Evolutionary conservation across 768 basidiomycete genomes (phyloP), one percentile per base, ranked within the genome.

Genomic region (Phallus indusiatus): DNA sequence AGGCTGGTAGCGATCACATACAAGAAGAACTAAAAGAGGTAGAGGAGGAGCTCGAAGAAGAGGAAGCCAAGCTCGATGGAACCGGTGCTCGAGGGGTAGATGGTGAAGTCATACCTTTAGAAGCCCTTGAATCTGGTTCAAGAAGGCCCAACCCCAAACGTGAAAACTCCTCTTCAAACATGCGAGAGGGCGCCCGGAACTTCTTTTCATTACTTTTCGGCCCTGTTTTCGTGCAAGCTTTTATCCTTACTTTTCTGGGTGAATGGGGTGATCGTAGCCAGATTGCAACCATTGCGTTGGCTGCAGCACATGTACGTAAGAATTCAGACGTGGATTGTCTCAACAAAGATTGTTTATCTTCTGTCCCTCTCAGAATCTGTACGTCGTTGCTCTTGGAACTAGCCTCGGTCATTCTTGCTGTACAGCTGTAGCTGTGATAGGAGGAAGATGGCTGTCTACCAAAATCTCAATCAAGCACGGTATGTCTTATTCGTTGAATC

Each of bases 201-300:
- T 85, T 93, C 66, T 87, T 82, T 69, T 85, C 84, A 66, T 73
- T 94, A 17, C 71, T 94, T 64, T 73, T 97, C 18, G 93, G 90
- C 0, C 95, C 95, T 0, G 91, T 96, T 1, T 95, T 97, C 67
- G 93, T 94, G 1, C 94, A 99, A 71, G 84, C 92, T 0, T 97
- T 99, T 67, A 75, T 95, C 34, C 77, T 99, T 61, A 98, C 95
- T 0, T 97, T 97, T 73, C 77, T 99, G n/a, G 96, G 94, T 10
- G 96, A 99, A 73, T 98, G 96, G 96, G 95, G 96, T 0, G 96
- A 98, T 73, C 75, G 95, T 55, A 95, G 92, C 67, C 95, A 99
- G 74, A 92, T 98, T 65, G 88, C 96, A 1, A 98, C 96, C 1
- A 95, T 98, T 62, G 94, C 92, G 5, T 76, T 98, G 55, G 95